phyloP scores from a whole-genome alignment of 2,329 filamentous ascomycete genomes.

The Neospermospora avenae region DNA sequence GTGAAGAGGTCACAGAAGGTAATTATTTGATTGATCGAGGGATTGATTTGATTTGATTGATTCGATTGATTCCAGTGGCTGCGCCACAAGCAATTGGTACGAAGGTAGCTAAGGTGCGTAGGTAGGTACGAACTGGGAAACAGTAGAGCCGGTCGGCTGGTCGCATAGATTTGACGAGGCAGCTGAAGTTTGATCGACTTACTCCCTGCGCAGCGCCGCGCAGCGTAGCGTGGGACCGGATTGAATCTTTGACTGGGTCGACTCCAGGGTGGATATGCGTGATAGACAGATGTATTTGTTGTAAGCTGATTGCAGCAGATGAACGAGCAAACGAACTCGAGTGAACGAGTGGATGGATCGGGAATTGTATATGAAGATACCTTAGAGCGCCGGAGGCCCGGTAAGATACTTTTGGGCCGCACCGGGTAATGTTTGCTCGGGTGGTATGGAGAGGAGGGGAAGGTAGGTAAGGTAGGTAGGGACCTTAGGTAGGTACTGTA shows the following conservation, averaged over 20 bases:
- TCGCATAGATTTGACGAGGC: slow-evolving; percentile 2
- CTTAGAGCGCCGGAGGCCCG: not conserved
- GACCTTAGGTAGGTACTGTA: too few species aligned
- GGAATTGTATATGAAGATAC: not conserved
- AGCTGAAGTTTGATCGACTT: slow-evolving; percentile 4
- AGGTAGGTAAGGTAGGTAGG: too few species aligned
- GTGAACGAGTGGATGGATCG: not conserved
- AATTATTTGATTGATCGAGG: not conserved
- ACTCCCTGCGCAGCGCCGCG: slow-evolving; percentile 2
- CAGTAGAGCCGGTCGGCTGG: not conserved
- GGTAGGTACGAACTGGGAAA: not conserved
- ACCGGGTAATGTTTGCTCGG: not conserved
- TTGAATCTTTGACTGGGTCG: too few species aligned
- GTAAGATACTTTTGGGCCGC: not conserved
- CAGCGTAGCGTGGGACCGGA: slow-evolving; percentile 5
- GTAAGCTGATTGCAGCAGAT: not conserved
- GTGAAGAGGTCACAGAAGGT: not conserved
- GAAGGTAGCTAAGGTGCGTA: not conserved
- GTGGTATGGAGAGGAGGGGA: not conserved
- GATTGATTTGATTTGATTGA: too few species aligned
- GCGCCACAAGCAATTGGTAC: not conserved
- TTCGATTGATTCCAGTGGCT: not conserved
- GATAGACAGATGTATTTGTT: slow-evolving; percentile 1
- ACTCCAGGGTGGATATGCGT: not conserved
- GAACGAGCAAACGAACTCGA: not conserved